These are phyloP conservation scores for Eremomyces bilateralis DNA, from an alignment of 495 filamentous ascomycete genomes.

Conservation along the genomic window DNA sequence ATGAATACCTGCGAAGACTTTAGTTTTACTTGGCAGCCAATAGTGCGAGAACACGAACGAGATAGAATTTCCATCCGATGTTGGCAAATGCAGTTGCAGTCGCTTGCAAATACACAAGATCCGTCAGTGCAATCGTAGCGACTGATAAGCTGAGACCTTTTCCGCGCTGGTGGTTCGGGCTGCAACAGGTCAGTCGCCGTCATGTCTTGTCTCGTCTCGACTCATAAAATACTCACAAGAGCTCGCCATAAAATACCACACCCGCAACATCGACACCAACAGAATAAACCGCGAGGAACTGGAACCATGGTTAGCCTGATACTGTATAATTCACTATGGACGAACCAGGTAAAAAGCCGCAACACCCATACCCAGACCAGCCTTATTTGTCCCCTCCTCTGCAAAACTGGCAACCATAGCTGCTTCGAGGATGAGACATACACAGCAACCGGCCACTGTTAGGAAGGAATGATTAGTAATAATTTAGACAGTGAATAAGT, in stretches of 20 bases:
- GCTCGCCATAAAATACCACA: conserved; percentile 8
- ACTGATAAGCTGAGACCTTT: neutral
- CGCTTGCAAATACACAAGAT: conserved; percentile 8
- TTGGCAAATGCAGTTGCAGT: conserved; percentile 2
- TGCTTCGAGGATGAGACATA: conserved; percentile 10
- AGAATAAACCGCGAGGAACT: conserved; percentile 9
- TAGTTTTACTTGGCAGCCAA: neutral
- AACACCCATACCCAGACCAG: conserved; percentile 7
- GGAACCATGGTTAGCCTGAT: conserved; percentile 4
- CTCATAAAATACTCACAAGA: neutral
- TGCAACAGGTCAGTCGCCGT: conserved; percentile 5
- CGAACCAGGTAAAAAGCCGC: conserved; percentile 7
- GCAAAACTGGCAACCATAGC: conserved; percentile 11
- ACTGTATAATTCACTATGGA: neutral
- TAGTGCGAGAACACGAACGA: conserved; percentile 1
- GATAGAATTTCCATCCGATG: conserved; percentile 6
- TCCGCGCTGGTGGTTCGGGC: conserved; percentile 2
- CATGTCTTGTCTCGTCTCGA: conserved; percentile 2
- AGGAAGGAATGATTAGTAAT: neutral
- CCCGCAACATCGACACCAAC: conserved; percentile 13
- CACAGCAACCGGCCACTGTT: conserved; percentile 5
- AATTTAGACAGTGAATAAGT: neutral
- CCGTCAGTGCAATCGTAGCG: conserved; percentile 5
- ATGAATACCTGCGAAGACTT: neutral
- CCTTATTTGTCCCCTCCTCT: conserved; percentile 7